A percentile compares a stretch with the other conserved stretches of the same genome.
Evolutionary conservation across 495 filamentous ascomycete species (phyloP).

Genomic region (Aspergillus mulundensis): DNA sequence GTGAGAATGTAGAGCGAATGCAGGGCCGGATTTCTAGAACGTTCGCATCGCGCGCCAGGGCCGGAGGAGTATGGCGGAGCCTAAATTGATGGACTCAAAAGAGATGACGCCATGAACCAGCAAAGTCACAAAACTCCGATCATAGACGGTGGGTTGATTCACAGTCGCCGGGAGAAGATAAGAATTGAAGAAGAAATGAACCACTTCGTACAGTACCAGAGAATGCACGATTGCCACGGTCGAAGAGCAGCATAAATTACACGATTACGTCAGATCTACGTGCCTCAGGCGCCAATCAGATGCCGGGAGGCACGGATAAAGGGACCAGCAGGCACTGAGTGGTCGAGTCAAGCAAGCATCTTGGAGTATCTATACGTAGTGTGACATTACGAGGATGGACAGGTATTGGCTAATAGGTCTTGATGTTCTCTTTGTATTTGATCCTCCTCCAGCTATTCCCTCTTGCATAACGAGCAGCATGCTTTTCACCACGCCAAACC

Average conservation of each 20-base stretch:
- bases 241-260: not conserved
- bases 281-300: not conserved
- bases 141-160: not conserved
- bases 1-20: not conserved
- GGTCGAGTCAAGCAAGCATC: not conserved
- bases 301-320: not conserved
- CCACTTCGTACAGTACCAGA: not conserved
- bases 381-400: not conserved
- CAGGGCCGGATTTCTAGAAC: not conserved
- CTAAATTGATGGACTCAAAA: not conserved
- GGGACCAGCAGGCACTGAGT: not conserved
- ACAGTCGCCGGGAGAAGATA: not conserved
- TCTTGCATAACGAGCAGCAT: conserved; percentile 7
- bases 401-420: not conserved
- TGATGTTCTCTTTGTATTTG: not conserved
- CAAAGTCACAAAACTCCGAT: not conserved
- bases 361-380: not conserved
- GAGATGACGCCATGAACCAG: not conserved
- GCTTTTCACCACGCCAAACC: conserved; percentile 6
- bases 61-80: not conserved
- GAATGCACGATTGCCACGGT: not conserved
- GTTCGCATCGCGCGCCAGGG: not conserved
- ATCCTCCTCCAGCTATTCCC: conserved; percentile 1
- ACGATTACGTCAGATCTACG: not conserved
- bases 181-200: not conserved